These are phyloP conservation scores for Trichoderma atroviride DNA, from an alignment of 2,329 filamentous ascomycete species.

Conservation along the genomic window DNA sequence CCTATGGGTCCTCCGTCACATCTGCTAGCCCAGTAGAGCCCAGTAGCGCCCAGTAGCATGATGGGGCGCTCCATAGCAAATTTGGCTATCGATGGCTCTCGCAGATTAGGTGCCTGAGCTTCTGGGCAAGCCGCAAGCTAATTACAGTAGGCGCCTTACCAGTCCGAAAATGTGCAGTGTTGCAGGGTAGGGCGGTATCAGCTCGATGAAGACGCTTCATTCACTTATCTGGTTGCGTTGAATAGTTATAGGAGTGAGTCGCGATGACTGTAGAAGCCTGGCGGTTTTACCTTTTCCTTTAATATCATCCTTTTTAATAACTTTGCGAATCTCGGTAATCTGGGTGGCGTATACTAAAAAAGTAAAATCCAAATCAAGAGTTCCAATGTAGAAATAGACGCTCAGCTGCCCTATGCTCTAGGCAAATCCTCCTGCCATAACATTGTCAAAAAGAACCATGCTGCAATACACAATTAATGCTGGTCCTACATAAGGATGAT, in stretches of 20 bases:
- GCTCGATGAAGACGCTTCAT: not conserved
- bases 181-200: slow-evolving; percentile 8
- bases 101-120: slow-evolving; percentile 21
- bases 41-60: slow-evolving; percentile 6
- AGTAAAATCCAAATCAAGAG: not conserved
- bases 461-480: not conserved
- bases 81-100: slow-evolving; percentile 17
- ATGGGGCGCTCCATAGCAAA: slow-evolving; percentile 11
- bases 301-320: not conserved
- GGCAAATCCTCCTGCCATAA: not conserved
- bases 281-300: not conserved
- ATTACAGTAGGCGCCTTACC: slow-evolving; percentile 6
- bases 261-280: no score
- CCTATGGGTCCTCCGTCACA: slow-evolving; percentile 20
- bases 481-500: not conserved
- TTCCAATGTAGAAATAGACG: not conserved
- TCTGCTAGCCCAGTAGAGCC: slow-evolving; percentile 13
- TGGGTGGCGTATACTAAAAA: not conserved
- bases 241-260: not conserved
- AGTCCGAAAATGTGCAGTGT: not conserved
- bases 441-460: not conserved
- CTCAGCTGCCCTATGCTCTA: not conserved
- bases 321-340: not conserved
- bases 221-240: not conserved
- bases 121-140: slow-evolving; percentile 18